A percentile compares a stretch with the other conserved stretches of the same genome.
Evolutionary conservation across 2,329 filamentous ascomycete genomes (phyloP).

Genomic region (Gnomoniopsis sp.): DNA sequence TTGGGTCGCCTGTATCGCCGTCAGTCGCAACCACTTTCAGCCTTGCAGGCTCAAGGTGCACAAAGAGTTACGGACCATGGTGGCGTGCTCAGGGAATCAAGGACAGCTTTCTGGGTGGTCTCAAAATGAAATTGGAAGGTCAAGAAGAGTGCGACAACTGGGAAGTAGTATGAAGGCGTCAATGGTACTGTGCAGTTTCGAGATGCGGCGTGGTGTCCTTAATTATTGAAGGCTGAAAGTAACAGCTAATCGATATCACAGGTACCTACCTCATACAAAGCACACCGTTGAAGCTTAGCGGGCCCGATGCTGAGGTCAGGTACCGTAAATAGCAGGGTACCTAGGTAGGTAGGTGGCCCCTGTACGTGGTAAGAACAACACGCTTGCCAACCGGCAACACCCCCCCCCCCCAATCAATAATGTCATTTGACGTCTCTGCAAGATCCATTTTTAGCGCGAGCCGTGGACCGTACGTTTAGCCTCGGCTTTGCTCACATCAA

Average conservation of each 20-base stretch:
- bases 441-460: no score
- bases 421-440: neutral
- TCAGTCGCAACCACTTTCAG: neutral
- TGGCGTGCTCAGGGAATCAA: constrained; percentile 7
- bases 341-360: neutral
- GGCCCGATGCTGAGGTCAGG: neutral
- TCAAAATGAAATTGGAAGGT: neutral
- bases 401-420: neutral
- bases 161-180: neutral
- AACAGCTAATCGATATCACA: constrained; percentile 11
- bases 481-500: no score
- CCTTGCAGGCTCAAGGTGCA: constrained; percentile 10
- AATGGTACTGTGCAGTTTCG: neutral
- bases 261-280: neutral
- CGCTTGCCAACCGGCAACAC: no score
- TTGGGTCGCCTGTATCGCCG: constrained; percentile 49
- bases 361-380: no score
- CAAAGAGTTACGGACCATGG: constrained; percentile 14
- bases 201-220: neutral
- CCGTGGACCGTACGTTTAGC: no score
- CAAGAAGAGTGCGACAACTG: neutral
- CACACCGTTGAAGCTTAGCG: neutral
- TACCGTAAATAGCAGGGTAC: neutral
- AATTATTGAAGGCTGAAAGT: neutral
- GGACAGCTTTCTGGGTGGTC: neutral